Percentiles rank a stretch among this genome's conserved stretches.
Conservation (phyloP, 371 early-diverging fungal species). For the Parasitella parasitica region DNA sequence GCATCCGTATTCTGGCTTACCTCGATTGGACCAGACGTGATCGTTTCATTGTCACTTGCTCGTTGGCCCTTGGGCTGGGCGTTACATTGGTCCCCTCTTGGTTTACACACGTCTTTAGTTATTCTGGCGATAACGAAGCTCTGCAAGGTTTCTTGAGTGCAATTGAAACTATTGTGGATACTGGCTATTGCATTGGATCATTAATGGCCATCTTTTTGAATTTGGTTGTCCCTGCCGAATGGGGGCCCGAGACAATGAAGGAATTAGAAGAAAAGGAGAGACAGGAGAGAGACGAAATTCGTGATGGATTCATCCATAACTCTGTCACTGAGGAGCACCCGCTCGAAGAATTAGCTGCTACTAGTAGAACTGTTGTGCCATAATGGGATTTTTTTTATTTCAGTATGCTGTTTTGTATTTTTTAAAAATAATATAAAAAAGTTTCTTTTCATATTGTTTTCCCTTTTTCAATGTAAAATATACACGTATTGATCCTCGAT, state of each 20-base stretch:
- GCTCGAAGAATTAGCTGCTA: slow-evolving; percentile 6
- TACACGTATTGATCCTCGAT: background rate
- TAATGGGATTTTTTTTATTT: background rate
- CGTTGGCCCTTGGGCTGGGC: slow-evolving; percentile 57
- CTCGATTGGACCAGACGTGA: slow-evolving; percentile 66
- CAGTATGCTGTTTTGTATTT: background rate
- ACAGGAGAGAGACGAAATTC: slow-evolving; percentile 32
- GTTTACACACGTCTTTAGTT: slow-evolving; percentile 58
- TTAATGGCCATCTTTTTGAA: slow-evolving; percentile 56
- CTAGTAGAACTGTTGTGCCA: slow-evolving; percentile 1
- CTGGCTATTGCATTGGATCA: slow-evolving; percentile 56
- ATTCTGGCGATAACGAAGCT: slow-evolving; percentile 48
- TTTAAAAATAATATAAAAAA: background rate
- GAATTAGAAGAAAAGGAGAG: slow-evolving; percentile 32
- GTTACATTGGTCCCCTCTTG: slow-evolving; percentile 55
- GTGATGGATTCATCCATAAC: slow-evolving; percentile 36
- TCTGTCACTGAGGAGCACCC: slow-evolving; percentile 21
- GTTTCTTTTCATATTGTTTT: background rate
- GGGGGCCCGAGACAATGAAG: slow-evolving; percentile 39
- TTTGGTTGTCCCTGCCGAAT: slow-evolving; percentile 44
- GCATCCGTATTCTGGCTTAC: slow-evolving; percentile 64
- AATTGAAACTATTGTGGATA: slow-evolving; percentile 56
- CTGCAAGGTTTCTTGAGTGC: slow-evolving; percentile 55
- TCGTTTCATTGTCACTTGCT: slow-evolving; percentile 57
- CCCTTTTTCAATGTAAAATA: background rate